Evolutionary conservation across 163 green algal species (phyloP), one percentile per base, ranked within the genome.

Genomic region (Chloromonas sp.): DNA sequence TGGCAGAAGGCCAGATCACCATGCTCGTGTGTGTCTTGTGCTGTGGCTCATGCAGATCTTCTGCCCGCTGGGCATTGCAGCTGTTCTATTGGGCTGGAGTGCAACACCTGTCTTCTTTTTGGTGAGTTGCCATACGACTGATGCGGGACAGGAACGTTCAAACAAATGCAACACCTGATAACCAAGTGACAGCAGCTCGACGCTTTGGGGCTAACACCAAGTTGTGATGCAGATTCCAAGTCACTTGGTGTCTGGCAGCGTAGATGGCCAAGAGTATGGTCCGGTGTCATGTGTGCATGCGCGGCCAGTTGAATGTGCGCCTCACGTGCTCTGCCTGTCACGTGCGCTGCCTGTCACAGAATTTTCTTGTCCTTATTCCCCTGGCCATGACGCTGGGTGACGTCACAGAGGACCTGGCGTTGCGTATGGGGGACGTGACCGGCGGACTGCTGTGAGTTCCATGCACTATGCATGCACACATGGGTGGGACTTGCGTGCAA

Each of bases 341-440:
- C 66, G 5, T 74, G 5, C 66, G 66, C 66, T 74, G 66, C 36
- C 36, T 36, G 36, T 36, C 36, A 36, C 90, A 94, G 84, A 98
- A 98, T 87, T 96, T 98, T 82, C 58, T 96, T 2, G 87, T 90
- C 0, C 91, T 98, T n/a, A 86, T 98, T 8, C 95, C 95, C 0
- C 88, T 97, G 76, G 94, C 95, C 0, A 92, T 98, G 59, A 87
- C 97, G 81, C 90, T 98, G 84, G 95, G 95, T 0, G 92, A 97
- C 84, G 82, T 97, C 2, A 97, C 95, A 0, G 94, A 98, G 89
- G 95, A 98, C 82, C 88, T 98, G 66, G 94, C 94, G 0, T 62
- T 95, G 36, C 90, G 95, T 3, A 95, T 95, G 82, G 92, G 92
- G 2, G 87, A 94, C 79, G 88, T 92, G 5, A 80, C 91, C 0